Percentiles rank a stretch among this genome's conserved stretches.
phyloP scores from a whole-genome alignment of 345 rosid genomes.

The Dimocarpus longan region DNA sequence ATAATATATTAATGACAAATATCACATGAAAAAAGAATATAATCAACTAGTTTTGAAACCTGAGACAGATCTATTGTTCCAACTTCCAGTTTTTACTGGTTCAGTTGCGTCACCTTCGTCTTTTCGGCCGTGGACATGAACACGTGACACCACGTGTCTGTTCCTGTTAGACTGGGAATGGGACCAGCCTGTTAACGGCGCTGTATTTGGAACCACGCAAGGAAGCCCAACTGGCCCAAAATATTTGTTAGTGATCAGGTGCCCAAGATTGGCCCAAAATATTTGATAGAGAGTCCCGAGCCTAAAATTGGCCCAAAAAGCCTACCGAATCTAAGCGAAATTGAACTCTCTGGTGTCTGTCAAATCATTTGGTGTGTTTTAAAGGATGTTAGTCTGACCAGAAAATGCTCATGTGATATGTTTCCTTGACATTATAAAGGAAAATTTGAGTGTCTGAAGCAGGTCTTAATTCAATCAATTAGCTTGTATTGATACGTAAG shows the following conservation, averaged over 20 bases:
- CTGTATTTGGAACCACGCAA: neutral
- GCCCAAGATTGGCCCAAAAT: too few relatives aligned
- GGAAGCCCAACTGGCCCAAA: neutral
- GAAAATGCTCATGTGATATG: neutral
- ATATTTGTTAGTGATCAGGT: neutral
- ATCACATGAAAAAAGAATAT: neutral
- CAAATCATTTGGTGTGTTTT: neutral
- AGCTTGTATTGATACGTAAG: conserved; percentile 5
- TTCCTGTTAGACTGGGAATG: neutral
- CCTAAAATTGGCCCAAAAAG: too few relatives aligned
- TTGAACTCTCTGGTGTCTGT: neutral
- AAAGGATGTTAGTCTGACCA: neutral
- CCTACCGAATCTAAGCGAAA: neutral
- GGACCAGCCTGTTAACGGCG: neutral
- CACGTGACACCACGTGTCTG: neutral
- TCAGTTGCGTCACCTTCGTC: neutral
- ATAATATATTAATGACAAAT: neutral
- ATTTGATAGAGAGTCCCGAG: too few relatives aligned
- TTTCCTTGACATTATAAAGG: neutral
- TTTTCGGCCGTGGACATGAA: neutral
- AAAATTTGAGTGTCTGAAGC: neutral
- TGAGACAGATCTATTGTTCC: neutral
- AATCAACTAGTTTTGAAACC: neutral
- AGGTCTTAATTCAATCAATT: neutral
- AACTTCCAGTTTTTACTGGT: neutral